A percentile compares a stretch with the other conserved stretches of the same genome.
Evolutionary conservation across 345 rosid species (phyloP).

Genomic region (Gossypium herbaceum): DNA sequence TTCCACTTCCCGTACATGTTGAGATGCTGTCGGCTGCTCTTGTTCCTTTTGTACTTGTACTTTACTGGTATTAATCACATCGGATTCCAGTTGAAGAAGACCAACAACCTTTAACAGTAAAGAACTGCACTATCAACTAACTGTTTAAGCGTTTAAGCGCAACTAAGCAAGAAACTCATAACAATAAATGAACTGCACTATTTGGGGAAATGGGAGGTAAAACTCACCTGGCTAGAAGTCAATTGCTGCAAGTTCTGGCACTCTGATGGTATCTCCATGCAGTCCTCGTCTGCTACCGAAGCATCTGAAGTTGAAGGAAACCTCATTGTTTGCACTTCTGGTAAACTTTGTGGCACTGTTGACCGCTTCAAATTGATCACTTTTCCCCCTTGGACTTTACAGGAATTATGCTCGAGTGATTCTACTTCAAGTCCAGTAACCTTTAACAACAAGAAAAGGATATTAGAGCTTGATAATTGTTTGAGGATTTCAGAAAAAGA

Average conservation of each 20-base stretch:
- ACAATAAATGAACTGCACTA: not conserved
- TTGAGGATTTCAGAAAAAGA: not conserved
- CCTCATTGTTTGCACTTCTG: constrained; percentile 8
- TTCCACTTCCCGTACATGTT: constrained; percentile 1
- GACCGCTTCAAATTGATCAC: not conserved
- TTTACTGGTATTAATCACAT: constrained; percentile 3
- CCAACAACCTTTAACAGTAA: constrained; percentile 15
- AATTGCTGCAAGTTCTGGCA: not conserved
- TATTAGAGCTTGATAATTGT: not conserved
- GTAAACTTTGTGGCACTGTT: not conserved
- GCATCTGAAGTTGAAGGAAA: constrained; percentile 8
- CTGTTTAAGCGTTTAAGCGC: no score
- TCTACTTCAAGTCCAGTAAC: constrained; percentile 14
- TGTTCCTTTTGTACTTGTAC: constrained; percentile 1
- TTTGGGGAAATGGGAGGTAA: not conserved
- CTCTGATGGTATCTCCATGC: not conserved
- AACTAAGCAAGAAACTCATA: constrained; percentile 17
- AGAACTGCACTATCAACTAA: not conserved
- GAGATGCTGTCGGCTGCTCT: constrained; percentile 4
- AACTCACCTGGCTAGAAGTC: constrained; percentile 19
- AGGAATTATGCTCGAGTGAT: not conserved
- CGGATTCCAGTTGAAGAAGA: constrained; percentile 17
- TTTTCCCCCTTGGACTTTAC: constrained; percentile 9
- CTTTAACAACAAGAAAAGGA: constrained; percentile 10
- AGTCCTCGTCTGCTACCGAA: not conserved